Base-by-base conservation (phyloP, 2,329 filamentous ascomycete species). In the Hyphodiscus sp. region DNA sequence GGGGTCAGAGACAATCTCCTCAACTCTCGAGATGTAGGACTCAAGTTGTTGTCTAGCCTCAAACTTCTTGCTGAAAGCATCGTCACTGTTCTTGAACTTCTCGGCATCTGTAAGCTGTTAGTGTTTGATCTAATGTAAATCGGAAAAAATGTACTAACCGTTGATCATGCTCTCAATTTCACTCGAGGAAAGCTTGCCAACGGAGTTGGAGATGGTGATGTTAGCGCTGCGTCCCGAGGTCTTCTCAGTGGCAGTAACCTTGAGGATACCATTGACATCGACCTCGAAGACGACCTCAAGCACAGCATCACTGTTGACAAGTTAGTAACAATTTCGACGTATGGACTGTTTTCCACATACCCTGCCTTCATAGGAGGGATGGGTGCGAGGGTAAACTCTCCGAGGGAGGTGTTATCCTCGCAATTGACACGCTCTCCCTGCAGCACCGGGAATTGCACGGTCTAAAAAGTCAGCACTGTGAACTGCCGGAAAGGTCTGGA, bases 131-230 rank as follows among this genome's bases (percentile, higher is more conserved):
- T 11, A 23, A 2, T 30, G 13, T 15, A 10, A 30, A 19, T 4
- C 7, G 20, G 13, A 5, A 15, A 7, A 9, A 46, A 26, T 26
- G 1, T 30, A 70, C 77, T 70, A 76, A 85, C 82, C 89, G 73
- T 78, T 87, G 73, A 99, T 90, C 92, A 97, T 97, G 79, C 84
- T 91, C 81, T 99, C 94, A 63, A 99, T 99, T 79, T 99, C 94
- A 59, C 77, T 76, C 51, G 86, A 88, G 60, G 91, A 96, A 65
- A 99, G 89, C 82, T 99, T 99, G 74, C 94, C 94, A 68, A 99
- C 92, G 56, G 94, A 96, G 85, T 99, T 99, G 76, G 89, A 90
- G 77, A 99, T 99, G 73, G 94, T 99, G 75, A 99, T 99, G 85
- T 99, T 99, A 76, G 94, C 94, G 70, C 82, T 94, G 73, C 94